Evolutionary conservation across 306 rosid genomes (phyloP), one percentile per base, ranked within the genome.

Genomic region (Cicer cuneatum): DNA sequence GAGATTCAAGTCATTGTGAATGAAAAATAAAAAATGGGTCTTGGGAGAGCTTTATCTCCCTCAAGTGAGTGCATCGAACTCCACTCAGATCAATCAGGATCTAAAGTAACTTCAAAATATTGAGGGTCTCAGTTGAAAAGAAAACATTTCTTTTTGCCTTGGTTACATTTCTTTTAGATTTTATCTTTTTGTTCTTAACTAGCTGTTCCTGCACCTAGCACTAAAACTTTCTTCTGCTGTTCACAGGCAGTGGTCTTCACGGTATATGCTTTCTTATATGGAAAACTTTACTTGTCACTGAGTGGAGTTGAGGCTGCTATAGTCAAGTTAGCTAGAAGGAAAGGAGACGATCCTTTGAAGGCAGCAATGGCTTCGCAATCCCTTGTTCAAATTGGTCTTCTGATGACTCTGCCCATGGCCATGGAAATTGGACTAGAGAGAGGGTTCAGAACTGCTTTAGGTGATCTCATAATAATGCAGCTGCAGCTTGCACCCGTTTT

Each of bases 351-450:
- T 52, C 85, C 91, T 63, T 83, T 92, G 41, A 86, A 87, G 85
- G 87, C 92, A 35, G 95, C 95, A 37, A 85, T 94, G 96, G 93
- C 95, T 75, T 92, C 99, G 1, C 96, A 92, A 74, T 87, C 96
- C 54, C 72, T 88, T 83, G 96, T 94, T 81, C 99, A 94, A 73
- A 74, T 94, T 70, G 99, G 97, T 75, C 74, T 94, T 47, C 77
- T 94, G 74, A 94, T 90, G 87, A 85, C 96, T 78, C 77, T 94
- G 81, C 99, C 99, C 76, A 94, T 94, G 99, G 61, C 90, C 80
- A 94, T 94, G 99, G 99, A 94, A 84, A 90, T 94, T 61, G 97
- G 99, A 71, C 89, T 94, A 9, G 99, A 94, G 84, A 92, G 97
- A 82, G 99, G 99, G 66, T 92, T 92, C 83, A 82, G 96, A 80